Percentiles rank a stretch among this genome's conserved stretches.
These are phyloP conservation scores for Cornus kousa DNA, from an alignment of 148 eudicot species.

Conservation along the genomic window DNA sequence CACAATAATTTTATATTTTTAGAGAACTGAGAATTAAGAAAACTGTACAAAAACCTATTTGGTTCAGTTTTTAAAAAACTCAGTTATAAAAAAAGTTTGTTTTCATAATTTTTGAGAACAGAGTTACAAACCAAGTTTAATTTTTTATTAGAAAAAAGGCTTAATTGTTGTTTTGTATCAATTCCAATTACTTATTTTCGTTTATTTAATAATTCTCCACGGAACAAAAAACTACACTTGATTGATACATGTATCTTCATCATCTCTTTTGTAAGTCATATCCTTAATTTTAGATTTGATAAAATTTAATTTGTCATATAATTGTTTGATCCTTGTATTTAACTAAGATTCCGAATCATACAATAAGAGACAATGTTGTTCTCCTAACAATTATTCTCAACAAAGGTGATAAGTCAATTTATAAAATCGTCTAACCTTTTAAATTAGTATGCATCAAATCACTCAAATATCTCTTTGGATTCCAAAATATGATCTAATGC, in stretches of 20 bases:
- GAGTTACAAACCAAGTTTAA: too few species aligned
- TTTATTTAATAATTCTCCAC: too few species aligned
- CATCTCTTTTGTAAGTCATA: background rate
- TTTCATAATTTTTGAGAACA: too few species aligned
- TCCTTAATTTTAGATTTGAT: background rate
- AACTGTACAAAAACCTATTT: too few species aligned
- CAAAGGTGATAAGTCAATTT: background rate
- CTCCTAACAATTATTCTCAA: background rate
- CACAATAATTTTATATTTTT: too few species aligned
- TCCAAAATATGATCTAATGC: background rate
- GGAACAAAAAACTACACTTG: too few species aligned
- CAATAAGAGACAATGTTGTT: background rate
- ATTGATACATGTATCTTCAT: background rate
- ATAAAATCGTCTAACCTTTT: background rate
- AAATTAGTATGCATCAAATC: background rate
- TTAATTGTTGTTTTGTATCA: too few species aligned
- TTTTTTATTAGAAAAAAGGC: too few species aligned
- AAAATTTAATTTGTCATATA: background rate
- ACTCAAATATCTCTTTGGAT: background rate
- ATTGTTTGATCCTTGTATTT: background rate
- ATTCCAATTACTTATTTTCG: background rate
- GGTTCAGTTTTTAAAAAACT: too few species aligned
- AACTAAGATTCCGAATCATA: background rate
- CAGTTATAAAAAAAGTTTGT: too few species aligned
- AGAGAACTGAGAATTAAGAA: too few species aligned